Conservation (phyloP, 2,329 filamentous ascomycete genomes). For the Penicillium sp. region DNA sequence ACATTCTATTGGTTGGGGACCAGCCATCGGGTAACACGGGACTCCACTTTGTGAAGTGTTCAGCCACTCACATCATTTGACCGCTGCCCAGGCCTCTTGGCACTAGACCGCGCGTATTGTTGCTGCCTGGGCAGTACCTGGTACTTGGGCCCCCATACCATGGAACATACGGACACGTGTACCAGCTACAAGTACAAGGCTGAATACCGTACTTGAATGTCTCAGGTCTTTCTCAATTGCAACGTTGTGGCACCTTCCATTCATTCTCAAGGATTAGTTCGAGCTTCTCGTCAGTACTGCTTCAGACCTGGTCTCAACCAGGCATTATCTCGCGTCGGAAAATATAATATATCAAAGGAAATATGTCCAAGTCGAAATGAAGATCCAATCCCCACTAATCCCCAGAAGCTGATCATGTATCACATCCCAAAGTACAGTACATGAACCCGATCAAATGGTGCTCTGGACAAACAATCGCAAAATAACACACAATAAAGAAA, state of each 20-base stretch:
- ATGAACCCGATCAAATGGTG: background rate
- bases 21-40: conserved; percentile 9
- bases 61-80: background rate
- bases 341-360: background rate
- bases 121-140: conserved; percentile 20
- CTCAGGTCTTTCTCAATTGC: background rate
- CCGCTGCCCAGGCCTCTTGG: background rate
- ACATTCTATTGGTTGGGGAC: conserved; percentile 6
- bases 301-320: background rate
- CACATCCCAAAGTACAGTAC: conserved; percentile 2
- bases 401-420: background rate
- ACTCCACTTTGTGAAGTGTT: background rate
- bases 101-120: conserved; percentile 18
- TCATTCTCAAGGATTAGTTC: conserved; percentile 2
- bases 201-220: background rate
- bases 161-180: background rate
- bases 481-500: conserved; percentile 10
- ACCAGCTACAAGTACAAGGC: background rate
- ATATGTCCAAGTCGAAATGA: background rate
- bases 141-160: background rate
- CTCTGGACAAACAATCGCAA: background rate
- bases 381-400: background rate
- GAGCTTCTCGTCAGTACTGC: background rate
- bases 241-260: background rate
- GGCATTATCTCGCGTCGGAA: background rate